phyloP scores from a whole-genome alignment of 805 yeast species.

The Starmerella lactis-condensi region DNA sequence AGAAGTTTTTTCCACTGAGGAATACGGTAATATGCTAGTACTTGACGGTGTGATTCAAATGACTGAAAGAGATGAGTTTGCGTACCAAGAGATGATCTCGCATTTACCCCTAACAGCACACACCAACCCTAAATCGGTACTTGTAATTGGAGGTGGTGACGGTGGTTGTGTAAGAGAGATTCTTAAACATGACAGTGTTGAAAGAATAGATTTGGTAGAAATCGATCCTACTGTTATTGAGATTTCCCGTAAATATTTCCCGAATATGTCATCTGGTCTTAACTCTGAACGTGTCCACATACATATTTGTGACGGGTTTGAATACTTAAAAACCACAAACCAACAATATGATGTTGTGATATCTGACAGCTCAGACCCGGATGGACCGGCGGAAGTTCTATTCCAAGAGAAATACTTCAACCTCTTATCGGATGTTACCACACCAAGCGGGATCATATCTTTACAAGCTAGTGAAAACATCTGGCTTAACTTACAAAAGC shows the following conservation, averaged over 20 bases:
- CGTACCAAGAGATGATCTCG: conserved; percentile 81
- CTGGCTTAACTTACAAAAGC: conserved; percentile 77
- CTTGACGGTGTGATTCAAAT: conserved; percentile 82
- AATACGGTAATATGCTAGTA: conserved; percentile 74
- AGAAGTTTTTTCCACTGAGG: conserved; percentile 52
- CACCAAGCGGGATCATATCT: conserved; percentile 47
- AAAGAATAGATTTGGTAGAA: conserved; percentile 61
- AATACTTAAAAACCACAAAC: conserved; percentile 35
- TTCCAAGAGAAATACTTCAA: conserved; percentile 63
- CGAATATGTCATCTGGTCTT: conserved; percentile 41
- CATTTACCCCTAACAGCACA: conserved; percentile 70
- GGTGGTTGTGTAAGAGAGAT: conserved; percentile 87
- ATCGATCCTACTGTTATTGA: conserved; percentile 71
- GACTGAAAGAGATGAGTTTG: conserved; percentile 81
- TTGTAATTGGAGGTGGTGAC: conserved; percentile 91
- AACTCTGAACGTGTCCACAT: conserved; percentile 45
- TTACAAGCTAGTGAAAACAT: conserved; percentile 73
- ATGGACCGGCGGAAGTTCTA: conserved; percentile 84
- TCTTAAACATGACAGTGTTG: conserved; percentile 47
- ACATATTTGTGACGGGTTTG: conserved; percentile 65
- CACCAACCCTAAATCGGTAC: conserved; percentile 50
- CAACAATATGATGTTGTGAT: conserved; percentile 63
- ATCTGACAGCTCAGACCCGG: conserved; percentile 88
- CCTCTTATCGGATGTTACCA: conserved; percentile 44
- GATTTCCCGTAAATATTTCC: conserved; percentile 52